Evolutionary conservation across 495 filamentous ascomycete species (phyloP).

Genomic region (Lasiosphaeris hirsuta): DNA sequence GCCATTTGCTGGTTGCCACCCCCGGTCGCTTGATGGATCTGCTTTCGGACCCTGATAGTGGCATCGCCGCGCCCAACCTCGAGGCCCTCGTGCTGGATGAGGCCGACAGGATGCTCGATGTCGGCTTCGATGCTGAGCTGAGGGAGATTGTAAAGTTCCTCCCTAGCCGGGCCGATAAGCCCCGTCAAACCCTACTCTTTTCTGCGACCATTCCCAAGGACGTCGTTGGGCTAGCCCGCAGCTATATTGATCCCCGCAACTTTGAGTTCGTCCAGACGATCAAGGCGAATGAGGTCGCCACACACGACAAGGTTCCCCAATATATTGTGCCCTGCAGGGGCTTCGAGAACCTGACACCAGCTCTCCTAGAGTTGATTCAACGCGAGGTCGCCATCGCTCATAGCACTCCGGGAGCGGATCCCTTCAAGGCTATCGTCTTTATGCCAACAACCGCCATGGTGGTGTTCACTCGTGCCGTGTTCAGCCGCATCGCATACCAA

Average conservation of each 20-base stretch:
- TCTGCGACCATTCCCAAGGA: slow-evolving; percentile 87
- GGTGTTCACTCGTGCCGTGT: slow-evolving; percentile 55
- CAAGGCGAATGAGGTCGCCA: slow-evolving; percentile 71
- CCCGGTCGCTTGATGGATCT: slow-evolving; percentile 87
- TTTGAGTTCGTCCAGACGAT: slow-evolving; percentile 86
- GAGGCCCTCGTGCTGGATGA: slow-evolving; percentile 88
- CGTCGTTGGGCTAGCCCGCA: slow-evolving; percentile 73
- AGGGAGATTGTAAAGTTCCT: slow-evolving; percentile 62
- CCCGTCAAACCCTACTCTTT: slow-evolving; percentile 87
- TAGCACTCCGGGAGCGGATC: slow-evolving; percentile 39
- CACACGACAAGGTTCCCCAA: slow-evolving; percentile 81
- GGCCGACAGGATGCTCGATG: slow-evolving; percentile 86
- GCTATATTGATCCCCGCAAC: slow-evolving; percentile 46
- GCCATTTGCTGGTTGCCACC: slow-evolving; percentile 86
- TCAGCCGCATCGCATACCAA: slow-evolving; percentile 49
- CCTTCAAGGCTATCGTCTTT: slow-evolving; percentile 95
- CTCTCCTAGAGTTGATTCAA: slow-evolving; percentile 70
- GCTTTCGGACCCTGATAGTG: slow-evolving; percentile 61
- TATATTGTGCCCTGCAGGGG: slow-evolving; percentile 60
- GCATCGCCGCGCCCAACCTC: slow-evolving; percentile 70
- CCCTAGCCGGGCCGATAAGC: slow-evolving; percentile 54
- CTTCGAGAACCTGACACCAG: slow-evolving; percentile 72
- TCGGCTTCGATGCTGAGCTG: slow-evolving; percentile 82
- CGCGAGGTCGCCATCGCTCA: slow-evolving; percentile 45
- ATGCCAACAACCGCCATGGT: slow-evolving; percentile 75